Percentiles rank a stretch among this genome's conserved stretches.
These are phyloP conservation scores for Eremothecium coryli DNA, from an alignment of 1,139 yeast genomes.

Conservation along the genomic window DNA sequence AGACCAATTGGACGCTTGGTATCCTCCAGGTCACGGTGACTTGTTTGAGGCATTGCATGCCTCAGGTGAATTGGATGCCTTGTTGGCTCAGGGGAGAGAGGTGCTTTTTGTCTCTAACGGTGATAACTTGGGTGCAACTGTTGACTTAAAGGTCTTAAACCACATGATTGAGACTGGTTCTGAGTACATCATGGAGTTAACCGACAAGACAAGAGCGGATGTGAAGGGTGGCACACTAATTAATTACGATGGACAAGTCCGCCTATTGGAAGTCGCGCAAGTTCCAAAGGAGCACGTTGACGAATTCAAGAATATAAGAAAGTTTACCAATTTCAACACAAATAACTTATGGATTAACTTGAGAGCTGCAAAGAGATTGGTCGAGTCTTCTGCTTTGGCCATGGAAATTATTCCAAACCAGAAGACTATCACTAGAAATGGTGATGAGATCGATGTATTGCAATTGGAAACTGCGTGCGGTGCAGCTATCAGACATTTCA, in stretches of 20 bases:
- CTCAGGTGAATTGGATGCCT: constrained; percentile 85
- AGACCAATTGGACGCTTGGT: constrained; percentile 82
- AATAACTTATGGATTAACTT: constrained; percentile 96
- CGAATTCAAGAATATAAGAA: constrained; percentile 94
- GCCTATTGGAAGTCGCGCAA: constrained; percentile 94
- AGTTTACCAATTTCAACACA: constrained; percentile 95
- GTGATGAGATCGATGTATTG: constrained; percentile 75
- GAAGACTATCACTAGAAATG: constrained; percentile 66
- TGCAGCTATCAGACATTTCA: constrained; percentile 95
- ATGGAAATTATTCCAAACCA: constrained; percentile 94
- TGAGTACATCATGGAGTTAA: constrained; percentile 95
- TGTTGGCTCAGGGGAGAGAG: constrained; percentile 91
- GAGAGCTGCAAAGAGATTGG: constrained; percentile 85
- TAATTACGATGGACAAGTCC: constrained; percentile 89
- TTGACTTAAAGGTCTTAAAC: constrained; percentile 78
- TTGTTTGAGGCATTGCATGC: constrained; percentile 82
- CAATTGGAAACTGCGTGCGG: constrained; percentile 99
- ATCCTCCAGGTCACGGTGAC: constrained; percentile 99
- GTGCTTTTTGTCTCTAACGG: constrained; percentile 92
- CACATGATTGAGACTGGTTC: constrained; percentile 90
- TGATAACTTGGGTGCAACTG: constrained; percentile 97
- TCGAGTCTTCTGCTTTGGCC: constrained; percentile 73
- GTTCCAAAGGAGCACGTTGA: constrained; percentile 98
- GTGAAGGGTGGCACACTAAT: constrained; percentile 99
- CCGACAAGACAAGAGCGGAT: constrained; percentile 98